A percentile compares a stretch with the other conserved stretches of the same genome.
Evolutionary conservation across 2,329 filamentous ascomycete genomes (phyloP).

Genomic region (Alternaria sp.): DNA sequence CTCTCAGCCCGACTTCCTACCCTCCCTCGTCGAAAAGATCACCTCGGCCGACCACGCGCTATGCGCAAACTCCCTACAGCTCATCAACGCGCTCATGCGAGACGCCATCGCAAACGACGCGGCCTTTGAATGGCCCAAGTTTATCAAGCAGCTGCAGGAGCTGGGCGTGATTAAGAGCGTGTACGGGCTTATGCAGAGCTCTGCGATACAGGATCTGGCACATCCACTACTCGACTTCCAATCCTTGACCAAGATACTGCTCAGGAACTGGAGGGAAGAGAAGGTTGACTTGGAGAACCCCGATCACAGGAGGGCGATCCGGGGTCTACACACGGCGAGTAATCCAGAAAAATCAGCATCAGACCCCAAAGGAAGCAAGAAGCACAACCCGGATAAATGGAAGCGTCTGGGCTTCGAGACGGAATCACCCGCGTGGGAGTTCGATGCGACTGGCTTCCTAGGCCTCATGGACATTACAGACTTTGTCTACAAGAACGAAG

Average conservation of each 20-base stretch:
- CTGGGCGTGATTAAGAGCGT: conserved; percentile 91
- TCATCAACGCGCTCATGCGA: conserved; percentile 93
- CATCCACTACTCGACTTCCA: conserved; percentile 94
- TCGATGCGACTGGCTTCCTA: conserved; percentile 83
- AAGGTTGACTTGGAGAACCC: conserved; percentile 82
- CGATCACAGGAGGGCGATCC: conserved; percentile 86
- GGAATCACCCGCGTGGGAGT: conserved; percentile 85
- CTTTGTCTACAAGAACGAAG: conserved; percentile 89
- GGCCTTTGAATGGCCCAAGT: conserved; percentile 89
- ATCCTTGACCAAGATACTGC: conserved; percentile 82
- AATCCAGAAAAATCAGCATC: conserved; percentile 65
- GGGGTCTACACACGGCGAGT: conserved; percentile 83
- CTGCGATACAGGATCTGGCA: conserved; percentile 85
- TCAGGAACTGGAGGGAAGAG: conserved; percentile 88
- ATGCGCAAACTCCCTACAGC: conserved; percentile 91
- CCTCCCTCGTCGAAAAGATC: conserved; percentile 88
- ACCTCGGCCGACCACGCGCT: conserved; percentile 94
- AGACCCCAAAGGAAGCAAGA: conserved; percentile 62
- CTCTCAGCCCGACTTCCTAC: conserved; percentile 90
- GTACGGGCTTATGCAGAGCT: conserved; percentile 90
- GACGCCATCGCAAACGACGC: conserved; percentile 82
- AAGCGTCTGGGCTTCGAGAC: conserved; percentile 87
- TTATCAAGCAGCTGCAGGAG: conserved; percentile 92
- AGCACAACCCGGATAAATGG: conserved; percentile 92
- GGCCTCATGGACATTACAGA: conserved; percentile 98